Evolutionary conservation across 2,329 filamentous ascomycete genomes (phyloP), one percentile per base, ranked within the genome.

Genomic region (Colletotrichum lini): DNA sequence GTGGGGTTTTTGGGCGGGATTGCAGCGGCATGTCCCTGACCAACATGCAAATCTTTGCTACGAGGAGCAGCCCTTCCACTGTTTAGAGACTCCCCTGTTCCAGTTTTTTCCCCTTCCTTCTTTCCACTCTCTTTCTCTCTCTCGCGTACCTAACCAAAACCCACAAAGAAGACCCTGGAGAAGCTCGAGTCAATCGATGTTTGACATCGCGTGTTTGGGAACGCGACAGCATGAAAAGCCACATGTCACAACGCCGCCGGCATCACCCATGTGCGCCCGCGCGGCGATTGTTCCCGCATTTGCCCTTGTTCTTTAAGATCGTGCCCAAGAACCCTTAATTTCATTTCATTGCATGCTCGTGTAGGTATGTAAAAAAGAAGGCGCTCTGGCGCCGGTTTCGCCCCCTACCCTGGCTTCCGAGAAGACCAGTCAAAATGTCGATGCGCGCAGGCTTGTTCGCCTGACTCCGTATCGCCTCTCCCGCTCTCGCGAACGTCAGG

Each of bases 341-440:
- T 71, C 68, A 67, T 68, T 68, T 71, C 68, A 63, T 63, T 68
- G 68, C 68, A 71, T 71, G 68, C 65, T 71, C 30, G 58, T 58
- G 65, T 68, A 71, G 68, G 40, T 71, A 68, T 63, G 65, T 70
- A 63, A 68, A 63, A 68, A 62, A 59, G 65, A 57, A 54, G 47
- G 50, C 64, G 68, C 63, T 57, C 49, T 47, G 56, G 50, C 53
- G 35, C n/a, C 47, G 30, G 7, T 30, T 30, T 30, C 30, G 23
- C 30, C 30, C 4, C 30, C 30, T 49, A n/a, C 50, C 30, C 26
- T 57, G 64, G 23, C 64, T 59, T 30, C 44, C n/a, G 35, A n/a
- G 49, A 61, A 26, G 18, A n/a, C 12, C 38, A 38, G 58, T n/a
- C 30, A 16, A 30, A 30, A 38, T 60, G 42, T 49, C 26, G 52